Conservation (phyloP, 495 filamentous ascomycete species). For the Aspergillus wentii region DNA sequence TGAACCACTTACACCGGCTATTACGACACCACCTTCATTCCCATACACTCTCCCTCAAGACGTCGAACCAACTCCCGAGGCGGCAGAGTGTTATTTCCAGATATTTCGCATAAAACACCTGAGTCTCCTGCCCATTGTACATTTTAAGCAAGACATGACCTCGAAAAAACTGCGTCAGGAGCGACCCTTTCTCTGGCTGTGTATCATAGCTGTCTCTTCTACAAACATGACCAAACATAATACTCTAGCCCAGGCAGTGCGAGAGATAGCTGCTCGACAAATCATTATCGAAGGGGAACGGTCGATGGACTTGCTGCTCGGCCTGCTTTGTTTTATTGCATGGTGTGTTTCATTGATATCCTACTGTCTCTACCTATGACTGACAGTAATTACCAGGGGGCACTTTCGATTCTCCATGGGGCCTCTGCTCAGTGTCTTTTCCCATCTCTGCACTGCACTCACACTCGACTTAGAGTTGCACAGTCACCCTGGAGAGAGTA, state of each 20-base stretch:
- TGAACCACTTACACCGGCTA: neutral
- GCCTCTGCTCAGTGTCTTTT: constrained; percentile 19
- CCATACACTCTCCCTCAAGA: constrained; percentile 10
- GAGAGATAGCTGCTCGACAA: constrained; percentile 33
- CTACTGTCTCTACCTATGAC: neutral
- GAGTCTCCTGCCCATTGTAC: constrained; percentile 29
- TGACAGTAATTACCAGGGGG: constrained; percentile 3
- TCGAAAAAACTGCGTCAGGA: constrained; percentile 31
- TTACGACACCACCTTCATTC: constrained; percentile 8
- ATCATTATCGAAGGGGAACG: constrained; percentile 39
- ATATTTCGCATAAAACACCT: constrained; percentile 10
- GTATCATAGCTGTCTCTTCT: constrained; percentile 36
- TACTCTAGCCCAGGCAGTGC: constrained; percentile 21
- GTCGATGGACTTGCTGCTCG: constrained; percentile 43
- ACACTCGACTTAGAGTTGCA: constrained; percentile 47
- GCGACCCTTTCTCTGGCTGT: constrained; percentile 43
- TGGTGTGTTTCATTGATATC: constrained; percentile 22
- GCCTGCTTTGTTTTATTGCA: constrained; percentile 30
- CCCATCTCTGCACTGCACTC: constrained; percentile 41
- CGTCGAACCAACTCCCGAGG: constrained; percentile 14
- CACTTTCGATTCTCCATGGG: constrained; percentile 6
- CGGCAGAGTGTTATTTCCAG: constrained; percentile 29
- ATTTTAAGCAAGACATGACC: constrained; percentile 27
- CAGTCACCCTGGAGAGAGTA: constrained; percentile 20
- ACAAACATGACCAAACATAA: constrained; percentile 24